phyloP scores from a whole-genome alignment of 1,284 basidiomycete genomes.

The Tremellales sp. region DNA sequence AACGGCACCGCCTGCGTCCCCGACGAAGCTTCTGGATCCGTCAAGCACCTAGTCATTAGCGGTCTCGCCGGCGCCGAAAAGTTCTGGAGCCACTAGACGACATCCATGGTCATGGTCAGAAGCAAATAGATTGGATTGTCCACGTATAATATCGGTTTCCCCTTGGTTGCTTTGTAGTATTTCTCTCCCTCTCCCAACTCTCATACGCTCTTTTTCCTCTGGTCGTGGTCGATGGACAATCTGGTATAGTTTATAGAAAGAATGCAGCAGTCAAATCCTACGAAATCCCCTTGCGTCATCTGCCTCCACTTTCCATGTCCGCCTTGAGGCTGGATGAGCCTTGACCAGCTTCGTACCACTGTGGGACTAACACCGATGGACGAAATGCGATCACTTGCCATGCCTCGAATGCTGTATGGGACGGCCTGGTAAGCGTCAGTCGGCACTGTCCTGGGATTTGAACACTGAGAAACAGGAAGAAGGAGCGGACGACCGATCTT shows the following conservation, averaged over 20 bases:
- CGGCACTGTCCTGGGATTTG: not conserved
- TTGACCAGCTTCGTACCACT: not conserved
- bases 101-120: no score
- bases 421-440: constrained; percentile 59
- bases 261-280: no score
- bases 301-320: not conserved
- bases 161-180: not conserved
- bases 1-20: constrained; percentile 3
- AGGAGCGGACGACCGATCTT: constrained; percentile 62
- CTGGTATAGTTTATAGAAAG: no score
- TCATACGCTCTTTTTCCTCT: not conserved
- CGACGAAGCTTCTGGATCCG: not conserved
- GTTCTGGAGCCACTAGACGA: not conserved
- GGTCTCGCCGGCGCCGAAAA: not conserved
- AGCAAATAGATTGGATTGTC: no score
- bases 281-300: no score
- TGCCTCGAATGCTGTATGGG: constrained; percentile 60
- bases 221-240: no score
- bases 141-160: not conserved
- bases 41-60: not conserved
- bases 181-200: not conserved
- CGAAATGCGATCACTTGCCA: constrained; percentile 1
- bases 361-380: not conserved
- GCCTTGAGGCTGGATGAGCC: not conserved
- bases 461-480: constrained; percentile 55